A percentile compares a stretch with the other conserved stretches of the same genome.
Evolutionary conservation across 163 green algal genomes (phyloP).

Genomic region (Chlamydomonas reinhardtii): DNA sequence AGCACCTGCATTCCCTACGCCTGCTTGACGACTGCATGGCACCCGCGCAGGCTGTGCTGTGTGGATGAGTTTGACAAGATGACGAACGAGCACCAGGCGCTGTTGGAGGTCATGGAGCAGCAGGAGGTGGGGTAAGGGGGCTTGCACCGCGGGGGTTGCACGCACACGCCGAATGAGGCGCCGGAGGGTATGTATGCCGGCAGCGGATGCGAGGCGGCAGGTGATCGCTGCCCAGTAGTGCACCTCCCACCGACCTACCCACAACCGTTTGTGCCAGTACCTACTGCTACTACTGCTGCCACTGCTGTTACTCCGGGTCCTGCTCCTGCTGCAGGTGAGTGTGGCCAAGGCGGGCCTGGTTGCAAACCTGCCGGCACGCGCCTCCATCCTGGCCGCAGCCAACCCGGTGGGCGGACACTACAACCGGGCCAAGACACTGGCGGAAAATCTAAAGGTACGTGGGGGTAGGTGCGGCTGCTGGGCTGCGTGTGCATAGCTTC

Average conservation of each 20-base stretch:
- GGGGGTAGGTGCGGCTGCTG: too few species aligned
- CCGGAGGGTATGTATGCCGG: too few species aligned
- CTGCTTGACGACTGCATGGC: too few species aligned
- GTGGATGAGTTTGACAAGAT: conserved; percentile 99
- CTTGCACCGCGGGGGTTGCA: too few species aligned
- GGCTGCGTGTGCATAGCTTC: neutral
- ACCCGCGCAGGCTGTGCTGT: conserved; percentile 75
- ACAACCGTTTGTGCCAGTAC: too few species aligned
- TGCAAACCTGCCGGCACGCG: conserved; percentile 87
- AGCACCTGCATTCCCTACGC: too few species aligned
- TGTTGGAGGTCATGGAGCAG: conserved; percentile 96
- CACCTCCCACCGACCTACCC: neutral
- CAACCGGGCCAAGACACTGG: conserved; percentile 56
- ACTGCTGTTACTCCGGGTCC: neutral
- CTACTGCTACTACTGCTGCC: too few species aligned
- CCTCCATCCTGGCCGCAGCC: conserved; percentile 86
- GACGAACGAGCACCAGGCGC: conserved; percentile 82
- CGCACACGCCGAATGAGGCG: too few species aligned
- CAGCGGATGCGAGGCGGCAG: too few species aligned
- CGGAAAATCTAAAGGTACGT: conserved; percentile 89
- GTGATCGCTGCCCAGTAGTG: too few species aligned
- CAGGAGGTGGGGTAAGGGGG: conserved; percentile 90
- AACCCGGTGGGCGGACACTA: conserved; percentile 82
- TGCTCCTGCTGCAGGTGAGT: conserved; percentile 70
- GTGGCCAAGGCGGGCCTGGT: conserved; percentile 94